Evolutionary conservation across 352 stramenopile species (phyloP).

Genomic region (Globisporangium rhizosaccharum): DNA sequence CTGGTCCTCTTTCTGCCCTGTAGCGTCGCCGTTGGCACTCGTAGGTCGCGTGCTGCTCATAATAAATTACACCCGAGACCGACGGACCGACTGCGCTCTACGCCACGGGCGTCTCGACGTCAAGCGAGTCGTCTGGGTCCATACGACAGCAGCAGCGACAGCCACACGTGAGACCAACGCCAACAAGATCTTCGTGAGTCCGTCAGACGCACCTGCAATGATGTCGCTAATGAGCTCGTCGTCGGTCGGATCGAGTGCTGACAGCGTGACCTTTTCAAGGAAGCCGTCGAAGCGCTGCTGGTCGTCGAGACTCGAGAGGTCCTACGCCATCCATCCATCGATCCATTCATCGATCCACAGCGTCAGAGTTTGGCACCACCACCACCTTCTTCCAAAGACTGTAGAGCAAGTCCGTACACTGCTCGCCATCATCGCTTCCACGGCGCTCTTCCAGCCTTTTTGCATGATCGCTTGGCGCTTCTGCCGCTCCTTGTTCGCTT

Average conservation of each 20-base stretch:
- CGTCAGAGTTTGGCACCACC: neutral
- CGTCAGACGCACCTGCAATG: constrained; percentile 7
- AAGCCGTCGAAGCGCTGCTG: constrained; percentile 59
- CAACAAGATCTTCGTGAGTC: neutral
- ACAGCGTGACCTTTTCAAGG: constrained; percentile 57
- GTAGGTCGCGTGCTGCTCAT: neutral
- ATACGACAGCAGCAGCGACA: neutral
- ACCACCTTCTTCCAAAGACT: neutral
- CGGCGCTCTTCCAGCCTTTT: constrained; percentile 83
- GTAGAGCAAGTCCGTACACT: constrained; percentile 24
- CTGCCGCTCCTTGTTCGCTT: constrained; percentile 85
- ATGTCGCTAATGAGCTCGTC: constrained; percentile 35
- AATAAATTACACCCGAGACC: constrained; percentile 12
- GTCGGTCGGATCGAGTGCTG: constrained; percentile 52
- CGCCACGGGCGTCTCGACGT: constrained; percentile 16
- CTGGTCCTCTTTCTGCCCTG: no score
- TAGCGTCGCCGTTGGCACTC: neutral
- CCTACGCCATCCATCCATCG: constrained; percentile 15
- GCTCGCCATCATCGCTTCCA: constrained; percentile 76
- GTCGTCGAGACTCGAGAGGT: constrained; percentile 45
- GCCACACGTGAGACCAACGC: neutral
- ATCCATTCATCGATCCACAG: neutral
- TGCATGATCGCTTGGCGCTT: constrained; percentile 87
- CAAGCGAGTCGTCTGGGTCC: constrained; percentile 15
- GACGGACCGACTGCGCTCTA: neutral